Evolutionary conservation across 2,329 filamentous ascomycete species (phyloP).

Genomic region (Cladosporium sp.): DNA sequence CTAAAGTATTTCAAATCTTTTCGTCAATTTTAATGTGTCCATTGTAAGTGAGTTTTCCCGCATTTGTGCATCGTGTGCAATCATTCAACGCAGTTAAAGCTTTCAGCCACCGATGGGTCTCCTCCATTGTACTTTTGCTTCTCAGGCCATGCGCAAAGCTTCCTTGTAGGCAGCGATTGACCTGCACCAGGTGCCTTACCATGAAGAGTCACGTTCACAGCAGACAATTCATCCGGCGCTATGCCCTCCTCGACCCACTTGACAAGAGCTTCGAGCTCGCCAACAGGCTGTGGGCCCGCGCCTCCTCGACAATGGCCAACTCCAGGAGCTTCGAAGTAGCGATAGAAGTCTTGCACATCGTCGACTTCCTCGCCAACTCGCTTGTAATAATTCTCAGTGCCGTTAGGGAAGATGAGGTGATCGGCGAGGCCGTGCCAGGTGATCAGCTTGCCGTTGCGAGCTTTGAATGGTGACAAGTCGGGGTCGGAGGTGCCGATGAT

Average conservation of each 20-base stretch:
- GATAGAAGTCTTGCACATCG: constrained; percentile 32
- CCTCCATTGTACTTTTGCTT: constrained; percentile 25
- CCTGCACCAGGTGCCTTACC: neutral
- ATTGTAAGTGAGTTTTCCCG: too few relatives aligned
- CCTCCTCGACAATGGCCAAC: constrained; percentile 37
- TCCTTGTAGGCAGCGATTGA: neutral
- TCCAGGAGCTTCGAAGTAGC: constrained; percentile 38
- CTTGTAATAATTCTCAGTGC: constrained; percentile 41
- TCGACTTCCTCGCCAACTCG: constrained; percentile 27
- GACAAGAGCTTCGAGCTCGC: constrained; percentile 14
- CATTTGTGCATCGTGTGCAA: too few relatives aligned
- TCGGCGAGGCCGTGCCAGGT: constrained; percentile 45
- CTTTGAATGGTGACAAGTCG: constrained; percentile 40
- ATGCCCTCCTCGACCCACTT: constrained; percentile 26
- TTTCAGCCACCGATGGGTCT: constrained; percentile 14
- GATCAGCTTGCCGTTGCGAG: constrained; percentile 44
- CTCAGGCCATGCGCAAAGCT: constrained; percentile 24
- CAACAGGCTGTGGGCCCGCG: constrained; percentile 22
- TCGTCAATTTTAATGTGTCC: too few relatives aligned
- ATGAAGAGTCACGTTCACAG: neutral
- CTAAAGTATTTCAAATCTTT: neutral
- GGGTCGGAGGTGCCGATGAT: constrained; percentile 42
- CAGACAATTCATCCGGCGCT: constrained; percentile 19
- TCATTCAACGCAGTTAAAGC: constrained; percentile 10
- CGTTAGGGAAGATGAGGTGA: constrained; percentile 39